These are phyloP conservation scores for Decorospora gaudefroyi DNA, from an alignment of 2,329 filamentous ascomycete genomes.

Conservation along the genomic window DNA sequence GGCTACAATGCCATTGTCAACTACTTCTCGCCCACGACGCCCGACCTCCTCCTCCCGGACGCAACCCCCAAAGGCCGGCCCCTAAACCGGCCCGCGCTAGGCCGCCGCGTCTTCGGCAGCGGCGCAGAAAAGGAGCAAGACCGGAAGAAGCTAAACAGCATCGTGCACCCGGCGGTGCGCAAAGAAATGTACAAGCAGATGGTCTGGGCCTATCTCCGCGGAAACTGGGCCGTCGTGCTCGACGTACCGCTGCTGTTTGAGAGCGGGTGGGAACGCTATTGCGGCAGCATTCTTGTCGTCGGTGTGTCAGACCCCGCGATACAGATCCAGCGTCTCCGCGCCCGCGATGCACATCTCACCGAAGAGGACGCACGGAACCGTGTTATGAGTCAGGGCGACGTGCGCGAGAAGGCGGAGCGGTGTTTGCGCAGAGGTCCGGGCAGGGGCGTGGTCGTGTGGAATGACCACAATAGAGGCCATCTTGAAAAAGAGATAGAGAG, in stretches of 20 bases:
- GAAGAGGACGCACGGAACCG: constrained; percentile 86
- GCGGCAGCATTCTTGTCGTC: constrained; percentile 84
- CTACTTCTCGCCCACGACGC: constrained; percentile 80
- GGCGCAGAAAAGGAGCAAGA: constrained; percentile 71
- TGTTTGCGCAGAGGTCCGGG: constrained; percentile 66
- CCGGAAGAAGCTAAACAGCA: constrained; percentile 77
- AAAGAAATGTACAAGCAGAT: constrained; percentile 78
- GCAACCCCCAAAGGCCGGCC: constrained; percentile 67
- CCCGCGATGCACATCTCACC: constrained; percentile 75
- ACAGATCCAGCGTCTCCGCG: constrained; percentile 79
- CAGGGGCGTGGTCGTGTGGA: constrained; percentile 83
- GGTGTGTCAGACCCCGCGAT: constrained; percentile 77
- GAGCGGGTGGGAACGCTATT: constrained; percentile 80
- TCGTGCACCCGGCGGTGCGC: constrained; percentile 90
- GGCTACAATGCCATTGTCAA: constrained; percentile 82
- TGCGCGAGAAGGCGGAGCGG: constrained; percentile 78
- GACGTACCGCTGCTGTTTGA: constrained; percentile 94
- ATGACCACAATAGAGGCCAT: constrained; percentile 75
- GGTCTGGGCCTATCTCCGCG: constrained; percentile 71
- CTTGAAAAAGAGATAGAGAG: constrained; percentile 68
- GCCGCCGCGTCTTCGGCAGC: constrained; percentile 82
- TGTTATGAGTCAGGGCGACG: constrained; percentile 83
- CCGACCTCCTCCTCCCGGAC: constrained; percentile 74
- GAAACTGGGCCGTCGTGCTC: constrained; percentile 85
- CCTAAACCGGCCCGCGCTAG: constrained; percentile 84